A percentile compares a stretch with the other conserved stretches of the same genome.
Conservation (phyloP, 2,329 filamentous ascomycete species). For the Arthrobotrys conoides region DNA sequence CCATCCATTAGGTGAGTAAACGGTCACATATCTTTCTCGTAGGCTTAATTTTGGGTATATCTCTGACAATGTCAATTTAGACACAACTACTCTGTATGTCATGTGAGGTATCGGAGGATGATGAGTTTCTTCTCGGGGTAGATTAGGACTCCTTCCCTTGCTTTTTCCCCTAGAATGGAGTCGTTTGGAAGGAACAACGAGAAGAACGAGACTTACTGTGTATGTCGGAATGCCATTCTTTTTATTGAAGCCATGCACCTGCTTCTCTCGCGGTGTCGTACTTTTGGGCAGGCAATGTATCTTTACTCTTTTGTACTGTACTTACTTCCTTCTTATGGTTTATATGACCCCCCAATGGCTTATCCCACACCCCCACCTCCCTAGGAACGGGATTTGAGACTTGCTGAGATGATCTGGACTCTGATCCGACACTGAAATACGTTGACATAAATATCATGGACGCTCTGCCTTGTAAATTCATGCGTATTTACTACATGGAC, state of each 20-base stretch:
- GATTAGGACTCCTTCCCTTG: neutral
- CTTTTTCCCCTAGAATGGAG: neutral
- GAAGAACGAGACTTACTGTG: neutral
- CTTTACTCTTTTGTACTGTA: constrained; percentile 11
- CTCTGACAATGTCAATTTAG: constrained; percentile 18
- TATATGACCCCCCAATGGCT: neutral
- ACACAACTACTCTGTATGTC: constrained; percentile 54
- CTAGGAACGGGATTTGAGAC: neutral
- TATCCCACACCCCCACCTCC: neutral
- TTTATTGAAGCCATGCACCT: constrained; percentile 5
- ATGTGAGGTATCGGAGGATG: constrained; percentile 29
- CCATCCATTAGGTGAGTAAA: constrained; percentile 84
- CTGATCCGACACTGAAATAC: neutral
- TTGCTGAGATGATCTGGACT: neutral
- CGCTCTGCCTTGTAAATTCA: neutral
- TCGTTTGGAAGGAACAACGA: neutral
- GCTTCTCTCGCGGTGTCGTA: constrained; percentile 19
- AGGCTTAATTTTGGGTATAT: neutral
- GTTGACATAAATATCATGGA: constrained; percentile 1
- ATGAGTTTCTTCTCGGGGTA: neutral
- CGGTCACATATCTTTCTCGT: neutral
- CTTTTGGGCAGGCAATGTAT: constrained; percentile 32
- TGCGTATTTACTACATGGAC: constrained; percentile 1
- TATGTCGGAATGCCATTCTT: constrained; percentile 17
- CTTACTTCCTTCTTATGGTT: neutral